Base-by-base conservation (phyloP, 441 rosid genomes). In the Omphalea diandra region DNA sequence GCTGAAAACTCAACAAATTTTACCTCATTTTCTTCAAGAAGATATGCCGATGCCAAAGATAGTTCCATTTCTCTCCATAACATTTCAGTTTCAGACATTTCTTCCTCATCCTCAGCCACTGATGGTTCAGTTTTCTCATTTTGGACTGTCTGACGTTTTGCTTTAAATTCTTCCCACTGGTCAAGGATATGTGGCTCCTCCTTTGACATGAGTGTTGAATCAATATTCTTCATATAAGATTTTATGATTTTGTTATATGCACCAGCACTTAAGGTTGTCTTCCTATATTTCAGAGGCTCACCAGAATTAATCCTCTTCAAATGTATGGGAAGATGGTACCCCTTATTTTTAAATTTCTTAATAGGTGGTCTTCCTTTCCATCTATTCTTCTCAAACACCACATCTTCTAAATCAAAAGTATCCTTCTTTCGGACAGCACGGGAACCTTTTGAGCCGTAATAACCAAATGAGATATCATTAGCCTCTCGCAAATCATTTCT, bases 51-150 rank as follows among this genome's bases (percentile, higher is more conserved):
- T 70, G 97, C 90, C 86, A 89, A 64, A 56, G 80, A 84, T 31
- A 90, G 76, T 63, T 89, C 94, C 98, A 95, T 89, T 83, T 95
- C 98, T 81, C 81, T 84, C 99, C 98, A 93, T 71, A 93, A 76
- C 83, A 88, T 81, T 53, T 93, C 93, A 49, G 65, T 78, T 76
- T 90, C 98, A 12, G 96, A 84, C 24, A 70, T 60, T 72, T 93
- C 94, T 68, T 72, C 91, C 5, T 92, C 90, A 67, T 86, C 89
- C 75, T 84, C 83, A 0, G 67, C 79, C 3, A 73, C 40, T 20
- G 74, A 72, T 53, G 59, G 75, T 52, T 82, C 80, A 50, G 55
- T 74, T 55, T 75, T 71, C 65, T 55, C 79, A 35, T 7, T 76
- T 68, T 70, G 75, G 26, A 63, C 78, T 5, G 70, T 6, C 14